Conservation (phyloP, 2,329 filamentous ascomycete genomes). For the Aspergillus latus region DNA sequence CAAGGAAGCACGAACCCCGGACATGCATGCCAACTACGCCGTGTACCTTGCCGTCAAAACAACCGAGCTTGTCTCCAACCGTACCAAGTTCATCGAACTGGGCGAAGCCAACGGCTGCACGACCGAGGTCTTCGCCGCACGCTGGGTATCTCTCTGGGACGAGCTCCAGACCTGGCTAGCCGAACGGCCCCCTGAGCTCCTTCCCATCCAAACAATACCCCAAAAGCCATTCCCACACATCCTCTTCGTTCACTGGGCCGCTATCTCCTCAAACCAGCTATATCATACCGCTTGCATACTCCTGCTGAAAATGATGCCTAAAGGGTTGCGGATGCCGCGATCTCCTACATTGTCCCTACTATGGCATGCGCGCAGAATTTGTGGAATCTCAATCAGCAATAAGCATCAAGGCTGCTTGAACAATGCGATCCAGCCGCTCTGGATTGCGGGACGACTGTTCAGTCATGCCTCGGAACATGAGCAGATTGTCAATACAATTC, state of each 20-base stretch:
- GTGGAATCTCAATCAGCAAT: slow-evolving; percentile 58
- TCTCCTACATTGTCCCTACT: slow-evolving; percentile 41
- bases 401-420: slow-evolving; percentile 57
- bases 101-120: slow-evolving; percentile 49
- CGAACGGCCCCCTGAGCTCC: slow-evolving; percentile 49
- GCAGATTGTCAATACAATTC: slow-evolving; percentile 41
- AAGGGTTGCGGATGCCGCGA: slow-evolving; percentile 25
- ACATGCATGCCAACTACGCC: slow-evolving; percentile 61
- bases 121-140: slow-evolving; percentile 40
- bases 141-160: slow-evolving; percentile 53
- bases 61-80: slow-evolving; percentile 53
- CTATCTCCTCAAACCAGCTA: slow-evolving; percentile 58
- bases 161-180: slow-evolving; percentile 52
- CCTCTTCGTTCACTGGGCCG: slow-evolving; percentile 55
- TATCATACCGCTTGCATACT: slow-evolving; percentile 58
- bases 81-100: slow-evolving; percentile 51
- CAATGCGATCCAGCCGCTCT: slow-evolving; percentile 59
- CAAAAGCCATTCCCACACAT: slow-evolving; percentile 53
- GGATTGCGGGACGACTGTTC: slow-evolving; percentile 56
- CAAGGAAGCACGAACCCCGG: slow-evolving; percentile 40
- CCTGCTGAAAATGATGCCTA: slow-evolving; percentile 50
- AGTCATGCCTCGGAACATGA: slow-evolving; percentile 51
- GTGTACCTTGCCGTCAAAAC: slow-evolving; percentile 57
- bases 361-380: slow-evolving; percentile 58
- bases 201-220: slow-evolving; percentile 47